Conservation (phyloP, 768 basidiomycete genomes). For the Psilocybe subaeruginosa region DNA sequence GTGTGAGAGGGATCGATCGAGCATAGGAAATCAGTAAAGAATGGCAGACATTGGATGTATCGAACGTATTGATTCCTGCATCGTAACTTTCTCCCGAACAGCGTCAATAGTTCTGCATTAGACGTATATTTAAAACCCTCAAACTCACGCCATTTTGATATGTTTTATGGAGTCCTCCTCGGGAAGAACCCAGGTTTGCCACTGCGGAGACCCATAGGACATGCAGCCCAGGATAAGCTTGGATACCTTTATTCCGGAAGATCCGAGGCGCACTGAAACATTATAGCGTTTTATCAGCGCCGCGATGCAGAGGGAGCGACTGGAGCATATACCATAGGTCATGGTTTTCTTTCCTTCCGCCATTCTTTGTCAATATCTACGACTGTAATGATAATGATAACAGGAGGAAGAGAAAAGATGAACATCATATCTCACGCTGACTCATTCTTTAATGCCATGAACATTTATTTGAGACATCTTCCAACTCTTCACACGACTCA, state of each 20-base stretch:
- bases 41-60: constrained; percentile 50
- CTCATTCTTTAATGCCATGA: too few relatives aligned
- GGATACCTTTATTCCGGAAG: constrained; percentile 64
- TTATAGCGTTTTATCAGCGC: neutral
- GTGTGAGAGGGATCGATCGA: neutral
- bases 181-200: constrained; percentile 49
- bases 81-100: constrained; percentile 44
- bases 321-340: too few relatives aligned
- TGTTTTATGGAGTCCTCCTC: constrained; percentile 56
- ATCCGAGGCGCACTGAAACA: constrained; percentile 44
- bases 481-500: too few relatives aligned
- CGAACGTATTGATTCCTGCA: constrained; percentile 66
- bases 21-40: neutral
- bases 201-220: constrained; percentile 57
- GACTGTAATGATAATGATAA: neutral
- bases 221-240: constrained; percentile 66
- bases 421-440: too few relatives aligned
- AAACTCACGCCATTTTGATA: constrained; percentile 48
- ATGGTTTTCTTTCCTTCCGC: neutral
- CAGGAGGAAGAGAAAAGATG: neutral
- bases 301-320: too few relatives aligned
- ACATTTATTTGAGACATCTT: too few relatives aligned
- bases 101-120: neutral
- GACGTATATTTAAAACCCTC: neutral
- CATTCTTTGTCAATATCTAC: too few relatives aligned